Conservation (phyloP, 208 protist species). For the Trypanosoma rangeli region DNA sequence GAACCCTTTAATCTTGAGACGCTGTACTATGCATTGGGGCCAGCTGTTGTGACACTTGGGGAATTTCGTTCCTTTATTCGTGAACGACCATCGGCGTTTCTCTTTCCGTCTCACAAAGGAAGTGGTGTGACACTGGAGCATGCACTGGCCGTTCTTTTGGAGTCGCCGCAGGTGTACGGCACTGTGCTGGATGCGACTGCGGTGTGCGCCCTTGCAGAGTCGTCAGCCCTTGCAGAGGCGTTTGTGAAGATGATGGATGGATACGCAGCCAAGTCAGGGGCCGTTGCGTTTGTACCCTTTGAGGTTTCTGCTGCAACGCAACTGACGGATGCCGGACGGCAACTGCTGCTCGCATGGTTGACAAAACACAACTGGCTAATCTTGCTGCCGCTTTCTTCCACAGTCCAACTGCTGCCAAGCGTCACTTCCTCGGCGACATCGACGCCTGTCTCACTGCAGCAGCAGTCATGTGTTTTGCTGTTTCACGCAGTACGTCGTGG, state of each 20-base stretch:
- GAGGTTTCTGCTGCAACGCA: conserved; percentile 34
- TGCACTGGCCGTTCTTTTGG: conserved; percentile 21
- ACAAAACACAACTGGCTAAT: conserved; percentile 49
- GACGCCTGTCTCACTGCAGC: background rate
- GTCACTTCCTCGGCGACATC: background rate
- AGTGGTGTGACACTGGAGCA: conserved; percentile 13
- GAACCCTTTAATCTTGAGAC: conserved; percentile 25
- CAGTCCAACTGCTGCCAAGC: conserved; percentile 47
- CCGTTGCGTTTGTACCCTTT: conserved; percentile 51
- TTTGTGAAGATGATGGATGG: conserved; percentile 81
- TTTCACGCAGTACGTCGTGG: conserved; percentile 39
- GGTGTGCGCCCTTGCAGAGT: conserved; percentile 40
- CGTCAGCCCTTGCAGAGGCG: conserved; percentile 33
- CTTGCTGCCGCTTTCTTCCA: conserved; percentile 56
- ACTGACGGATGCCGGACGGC: conserved; percentile 20
- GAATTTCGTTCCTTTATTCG: conserved; percentile 6
- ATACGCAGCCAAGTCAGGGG: conserved; percentile 59
- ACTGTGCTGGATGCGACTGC: conserved; percentile 55
- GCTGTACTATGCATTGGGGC: conserved; percentile 21
- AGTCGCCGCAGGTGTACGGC: conserved; percentile 46
- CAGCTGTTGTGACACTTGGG: conserved; percentile 10
- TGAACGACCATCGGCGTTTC: background rate
- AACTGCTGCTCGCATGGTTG: conserved; percentile 47
- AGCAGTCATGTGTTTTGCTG: conserved; percentile 29
- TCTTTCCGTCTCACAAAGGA: conserved; percentile 9